These are phyloP conservation scores for Oryza officinalis DNA, from an alignment of 176 grass and related monocot species.

Conservation along the genomic window DNA sequence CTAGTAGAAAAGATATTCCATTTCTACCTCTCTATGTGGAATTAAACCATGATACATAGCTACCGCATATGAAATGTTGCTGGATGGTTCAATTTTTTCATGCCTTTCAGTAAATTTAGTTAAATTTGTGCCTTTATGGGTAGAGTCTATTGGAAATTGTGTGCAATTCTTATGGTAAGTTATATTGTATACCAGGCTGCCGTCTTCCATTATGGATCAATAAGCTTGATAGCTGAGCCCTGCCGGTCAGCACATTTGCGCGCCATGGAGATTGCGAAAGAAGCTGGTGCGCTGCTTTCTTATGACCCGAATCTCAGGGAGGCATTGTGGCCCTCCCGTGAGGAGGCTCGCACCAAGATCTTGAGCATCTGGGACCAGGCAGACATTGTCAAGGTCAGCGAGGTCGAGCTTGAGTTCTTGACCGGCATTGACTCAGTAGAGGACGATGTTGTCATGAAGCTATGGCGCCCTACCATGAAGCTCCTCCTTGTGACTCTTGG, in stretches of 20 bases:
- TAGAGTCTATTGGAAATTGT: not conserved
- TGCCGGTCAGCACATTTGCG: conserved; percentile 80
- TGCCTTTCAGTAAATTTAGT: not conserved
- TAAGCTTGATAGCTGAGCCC: conserved; percentile 91
- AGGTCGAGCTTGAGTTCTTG: conserved; percentile 89
- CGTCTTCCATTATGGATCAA: conserved; percentile 92
- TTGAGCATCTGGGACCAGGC: conserved; percentile 96
- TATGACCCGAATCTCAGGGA: conserved; percentile 89
- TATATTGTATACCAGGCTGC: conserved; percentile 52
- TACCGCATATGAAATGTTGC: not conserved
- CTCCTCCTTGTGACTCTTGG: conserved; percentile 85
- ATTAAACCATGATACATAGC: not conserved
- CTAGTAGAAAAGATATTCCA: not conserved
- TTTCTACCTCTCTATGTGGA: not conserved
- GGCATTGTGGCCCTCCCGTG: conserved; percentile 82
- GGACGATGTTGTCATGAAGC: conserved; percentile 75
- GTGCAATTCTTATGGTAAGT: not conserved
- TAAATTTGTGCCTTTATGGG: not conserved
- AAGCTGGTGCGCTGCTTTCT: conserved; percentile 82
- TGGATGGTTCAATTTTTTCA: not conserved
- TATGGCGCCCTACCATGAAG: conserved; percentile 81
- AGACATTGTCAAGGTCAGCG: conserved; percentile 95
- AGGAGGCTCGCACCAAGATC: conserved; percentile 77
- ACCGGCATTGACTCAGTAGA: conserved; percentile 70
- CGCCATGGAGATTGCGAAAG: conserved; percentile 77